Evolutionary conservation across 2,329 filamentous ascomycete species (phyloP).

Genomic region (Tothia fuscella): DNA sequence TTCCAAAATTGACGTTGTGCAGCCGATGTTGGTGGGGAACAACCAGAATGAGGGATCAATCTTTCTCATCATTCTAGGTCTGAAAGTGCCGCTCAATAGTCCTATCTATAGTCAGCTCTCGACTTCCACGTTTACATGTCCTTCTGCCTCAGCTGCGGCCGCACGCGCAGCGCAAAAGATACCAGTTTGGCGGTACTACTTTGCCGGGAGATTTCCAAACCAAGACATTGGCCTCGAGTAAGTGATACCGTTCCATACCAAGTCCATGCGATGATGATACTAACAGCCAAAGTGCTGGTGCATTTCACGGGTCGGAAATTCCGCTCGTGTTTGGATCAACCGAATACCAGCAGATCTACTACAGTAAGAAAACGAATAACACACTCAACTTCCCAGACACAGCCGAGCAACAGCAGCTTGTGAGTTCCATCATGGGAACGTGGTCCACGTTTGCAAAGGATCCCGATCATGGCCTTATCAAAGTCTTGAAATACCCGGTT

Average conservation of each 20-base stretch:
- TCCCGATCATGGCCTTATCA: slow-evolving; percentile 6
- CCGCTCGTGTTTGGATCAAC: slow-evolving; percentile 7
- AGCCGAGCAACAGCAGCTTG: background rate
- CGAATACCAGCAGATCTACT: background rate
- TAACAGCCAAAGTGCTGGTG: slow-evolving; percentile 1
- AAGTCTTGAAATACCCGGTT: slow-evolving; percentile 8
- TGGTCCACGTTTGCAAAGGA: slow-evolving; percentile 4
- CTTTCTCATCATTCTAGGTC: no score
- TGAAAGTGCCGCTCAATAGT: no score
- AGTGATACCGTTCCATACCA: no score
- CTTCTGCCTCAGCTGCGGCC: background rate
- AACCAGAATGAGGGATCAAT: slow-evolving; percentile 21
- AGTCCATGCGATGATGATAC: no score
- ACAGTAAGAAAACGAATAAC: no score
- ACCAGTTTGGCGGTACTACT: slow-evolving; percentile 6
- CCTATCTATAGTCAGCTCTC: no score
- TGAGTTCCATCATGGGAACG: background rate
- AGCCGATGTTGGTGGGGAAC: slow-evolving; percentile 6
- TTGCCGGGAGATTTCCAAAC: background rate
- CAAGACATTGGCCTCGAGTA: no score
- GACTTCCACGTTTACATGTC: no score
- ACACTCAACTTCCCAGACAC: background rate
- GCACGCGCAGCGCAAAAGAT: background rate
- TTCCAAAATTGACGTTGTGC: no score
- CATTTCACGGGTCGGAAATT: slow-evolving; percentile 7